Percentiles rank a stretch among this genome's conserved stretches.
phyloP scores from a whole-genome alignment of 176 grass and related monocot species.

The Paspalum notatum region DNA sequence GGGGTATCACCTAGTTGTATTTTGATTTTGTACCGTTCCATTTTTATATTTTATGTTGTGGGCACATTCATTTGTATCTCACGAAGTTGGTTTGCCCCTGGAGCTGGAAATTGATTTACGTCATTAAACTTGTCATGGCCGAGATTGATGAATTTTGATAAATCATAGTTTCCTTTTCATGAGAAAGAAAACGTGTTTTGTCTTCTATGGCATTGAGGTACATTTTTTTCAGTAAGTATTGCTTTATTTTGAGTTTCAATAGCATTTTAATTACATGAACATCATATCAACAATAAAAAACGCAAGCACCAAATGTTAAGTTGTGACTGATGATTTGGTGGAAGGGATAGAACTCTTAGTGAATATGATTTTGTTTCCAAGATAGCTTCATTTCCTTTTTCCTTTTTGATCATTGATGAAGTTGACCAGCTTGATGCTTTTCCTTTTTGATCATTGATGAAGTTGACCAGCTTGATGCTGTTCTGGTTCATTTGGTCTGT shows the following conservation, averaged over 20 bases:
- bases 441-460: neutral
- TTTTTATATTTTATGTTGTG: neutral
- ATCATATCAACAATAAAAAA: neutral
- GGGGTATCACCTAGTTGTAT: neutral
- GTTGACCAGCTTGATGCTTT: neutral
- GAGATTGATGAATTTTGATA: slow-evolving; percentile 1
- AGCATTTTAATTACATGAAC: neutral
- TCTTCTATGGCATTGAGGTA: neutral
- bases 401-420: neutral
- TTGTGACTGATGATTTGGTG: neutral
- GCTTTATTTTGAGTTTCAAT: neutral
- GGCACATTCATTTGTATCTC: neutral
- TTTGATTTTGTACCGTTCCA: neutral
- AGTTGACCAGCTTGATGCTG: slow-evolving; percentile 1
- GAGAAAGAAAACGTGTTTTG: neutral
- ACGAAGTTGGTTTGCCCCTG: neutral
- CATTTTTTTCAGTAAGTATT: neutral
- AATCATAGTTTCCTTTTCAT: slow-evolving; percentile 4
- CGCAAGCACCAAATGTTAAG: neutral
- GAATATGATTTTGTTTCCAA: neutral
- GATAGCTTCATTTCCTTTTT: neutral
- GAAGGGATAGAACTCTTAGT: neutral
- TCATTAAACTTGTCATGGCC: neutral
- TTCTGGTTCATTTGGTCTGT: neutral
- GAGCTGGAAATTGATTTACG: too few relatives aligned